These are phyloP conservation scores for Aspergillus fumigatus DNA, from an alignment of 2,329 filamentous ascomycete species.

Conservation along the genomic window DNA sequence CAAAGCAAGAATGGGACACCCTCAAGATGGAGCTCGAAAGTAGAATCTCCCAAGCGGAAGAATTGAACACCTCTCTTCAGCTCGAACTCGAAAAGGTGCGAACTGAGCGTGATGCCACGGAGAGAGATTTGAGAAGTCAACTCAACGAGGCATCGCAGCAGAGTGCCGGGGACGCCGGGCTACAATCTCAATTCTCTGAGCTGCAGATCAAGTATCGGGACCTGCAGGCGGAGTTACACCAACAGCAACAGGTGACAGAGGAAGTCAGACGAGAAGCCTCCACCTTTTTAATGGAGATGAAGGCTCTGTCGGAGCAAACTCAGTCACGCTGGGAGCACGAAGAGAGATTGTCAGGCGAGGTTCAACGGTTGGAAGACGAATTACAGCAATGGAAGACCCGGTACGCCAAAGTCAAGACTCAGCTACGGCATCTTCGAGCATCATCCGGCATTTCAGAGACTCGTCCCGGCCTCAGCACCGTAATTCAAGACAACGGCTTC, in stretches of 20 bases:
- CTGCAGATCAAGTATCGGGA: constrained; percentile 62
- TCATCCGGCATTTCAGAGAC: constrained; percentile 64
- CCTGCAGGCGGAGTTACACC: constrained; percentile 58
- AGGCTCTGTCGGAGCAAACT: constrained; percentile 74
- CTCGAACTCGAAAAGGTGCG: constrained; percentile 72
- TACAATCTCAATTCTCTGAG: constrained; percentile 56
- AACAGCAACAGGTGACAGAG: constrained; percentile 79
- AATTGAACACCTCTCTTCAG: constrained; percentile 72
- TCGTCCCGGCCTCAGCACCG: constrained; percentile 36
- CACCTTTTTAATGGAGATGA: constrained; percentile 84
- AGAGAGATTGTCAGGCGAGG: constrained; percentile 68
- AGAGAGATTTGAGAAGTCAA: constrained; percentile 60
- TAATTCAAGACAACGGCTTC: constrained; percentile 68
- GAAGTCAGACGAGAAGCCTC: constrained; percentile 82
- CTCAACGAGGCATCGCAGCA: constrained; percentile 44
- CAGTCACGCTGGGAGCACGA: constrained; percentile 76
- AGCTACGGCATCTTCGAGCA: constrained; percentile 73
- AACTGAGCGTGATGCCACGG: constrained; percentile 61
- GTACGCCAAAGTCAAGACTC: constrained; percentile 83
- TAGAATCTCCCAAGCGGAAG: constrained; percentile 69
- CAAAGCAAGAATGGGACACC: constrained; percentile 67
- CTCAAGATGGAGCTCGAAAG: constrained; percentile 64
- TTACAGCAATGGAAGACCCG: constrained; percentile 86
- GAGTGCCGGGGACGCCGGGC: constrained; percentile 47
- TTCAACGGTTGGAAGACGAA: constrained; percentile 74